A percentile compares a stretch with the other conserved stretches of the same genome.
phyloP scores from a whole-genome alignment of 1,284 basidiomycete species.

The Ceratobasidium sp. region DNA sequence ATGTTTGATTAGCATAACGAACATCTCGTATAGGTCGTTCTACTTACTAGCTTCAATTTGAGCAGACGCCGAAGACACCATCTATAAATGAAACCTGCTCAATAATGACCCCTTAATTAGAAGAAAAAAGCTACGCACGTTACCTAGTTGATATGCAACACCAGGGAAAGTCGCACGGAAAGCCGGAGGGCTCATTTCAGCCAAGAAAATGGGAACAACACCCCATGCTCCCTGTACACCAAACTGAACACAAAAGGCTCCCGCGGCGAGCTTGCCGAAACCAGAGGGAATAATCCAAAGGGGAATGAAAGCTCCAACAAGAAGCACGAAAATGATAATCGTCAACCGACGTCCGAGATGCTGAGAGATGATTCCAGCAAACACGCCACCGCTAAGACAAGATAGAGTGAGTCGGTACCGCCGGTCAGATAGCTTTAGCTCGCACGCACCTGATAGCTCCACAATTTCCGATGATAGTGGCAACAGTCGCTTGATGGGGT shows the following conservation, averaged over 20 bases:
- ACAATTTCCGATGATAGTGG: constrained; percentile 91
- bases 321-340: constrained; percentile 63
- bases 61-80: constrained; percentile 87
- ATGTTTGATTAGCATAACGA: constrained; percentile 43
- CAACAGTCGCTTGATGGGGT: constrained; percentile 73
- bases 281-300: constrained; percentile 83
- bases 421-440: constrained; percentile 59
- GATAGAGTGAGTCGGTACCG: constrained; percentile 60
- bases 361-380: constrained; percentile 85
- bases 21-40: background rate
- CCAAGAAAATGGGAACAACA: constrained; percentile 80
- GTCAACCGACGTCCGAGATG: constrained; percentile 89
- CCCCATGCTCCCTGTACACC: constrained; percentile 65
- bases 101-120: constrained; percentile 10
- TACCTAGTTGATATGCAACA: constrained; percentile 88
- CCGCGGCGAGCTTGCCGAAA: constrained; percentile 74
- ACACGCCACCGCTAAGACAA: constrained; percentile 68
- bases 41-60: constrained; percentile 88
- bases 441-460: constrained; percentile 52
- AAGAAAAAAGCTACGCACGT: constrained; percentile 56
- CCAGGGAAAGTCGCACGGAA: constrained; percentile 95
- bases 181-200: constrained; percentile 90
- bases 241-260: constrained; percentile 87
- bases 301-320: constrained; percentile 51
- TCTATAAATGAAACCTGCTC: constrained; percentile 60